A percentile compares a stretch with the other conserved stretches of the same genome.
phyloP scores from a whole-genome alignment of 192 early-diverging fungal species.

The Obelidium mucronatum region DNA sequence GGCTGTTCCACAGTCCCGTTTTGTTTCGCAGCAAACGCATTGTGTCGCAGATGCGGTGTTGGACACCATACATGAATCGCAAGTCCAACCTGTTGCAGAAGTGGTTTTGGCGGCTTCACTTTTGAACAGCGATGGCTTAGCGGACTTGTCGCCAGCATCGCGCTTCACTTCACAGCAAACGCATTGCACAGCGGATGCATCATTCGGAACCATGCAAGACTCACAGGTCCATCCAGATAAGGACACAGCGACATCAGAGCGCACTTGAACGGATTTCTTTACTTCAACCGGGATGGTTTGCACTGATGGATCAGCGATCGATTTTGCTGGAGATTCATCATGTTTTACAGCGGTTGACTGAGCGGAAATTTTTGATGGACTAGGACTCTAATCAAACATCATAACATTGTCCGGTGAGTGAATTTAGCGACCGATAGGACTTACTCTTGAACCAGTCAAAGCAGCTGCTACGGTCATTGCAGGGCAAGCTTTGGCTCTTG shows the following conservation, averaged over 20 bases:
- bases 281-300: background rate
- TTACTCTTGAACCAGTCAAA: background rate
- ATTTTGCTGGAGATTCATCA: too few relatives aligned
- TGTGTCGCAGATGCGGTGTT: background rate
- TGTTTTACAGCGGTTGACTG: too few relatives aligned
- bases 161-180: background rate
- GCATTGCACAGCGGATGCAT: background rate
- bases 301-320: too few relatives aligned
- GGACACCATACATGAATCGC: background rate
- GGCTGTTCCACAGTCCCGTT: background rate
- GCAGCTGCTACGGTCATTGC: background rate
- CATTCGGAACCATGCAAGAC: background rate
- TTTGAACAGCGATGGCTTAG: background rate
- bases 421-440: too few relatives aligned
- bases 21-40: background rate
- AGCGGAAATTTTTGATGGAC: background rate
- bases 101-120: background rate
- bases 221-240: background rate
- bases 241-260: background rate
- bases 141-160: background rate
- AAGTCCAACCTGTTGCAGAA: background rate
- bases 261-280: background rate
- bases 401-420: too few relatives aligned
- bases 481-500: background rate
- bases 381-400: too few relatives aligned